Evolutionary conservation across 2,329 filamentous ascomycete genomes (phyloP).

Genomic region (Neurospora crassa): DNA sequence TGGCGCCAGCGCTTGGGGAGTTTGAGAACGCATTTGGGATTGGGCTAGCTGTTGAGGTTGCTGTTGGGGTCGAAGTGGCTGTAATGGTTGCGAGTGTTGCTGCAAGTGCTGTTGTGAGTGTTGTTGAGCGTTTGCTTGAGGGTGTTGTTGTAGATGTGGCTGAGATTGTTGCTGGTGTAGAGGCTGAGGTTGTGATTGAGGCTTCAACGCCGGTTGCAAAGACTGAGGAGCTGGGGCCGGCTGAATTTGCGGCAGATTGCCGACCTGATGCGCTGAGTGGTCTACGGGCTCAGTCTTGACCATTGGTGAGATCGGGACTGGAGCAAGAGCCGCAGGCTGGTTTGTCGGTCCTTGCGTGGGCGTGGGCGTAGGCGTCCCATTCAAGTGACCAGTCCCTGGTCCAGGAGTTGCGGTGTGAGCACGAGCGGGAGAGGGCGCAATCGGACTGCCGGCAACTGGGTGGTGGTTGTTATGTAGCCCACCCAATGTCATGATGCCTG

Average conservation of each 20-base stretch:
- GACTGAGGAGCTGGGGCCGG: slow-evolving; percentile 10
- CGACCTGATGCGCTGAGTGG: slow-evolving; percentile 8
- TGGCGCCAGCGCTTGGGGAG: neutral
- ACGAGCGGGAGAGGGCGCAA: slow-evolving; percentile 7
- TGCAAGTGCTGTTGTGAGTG: slow-evolving; percentile 1
- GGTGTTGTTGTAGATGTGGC: slow-evolving; percentile 5
- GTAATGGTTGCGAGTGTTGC: slow-evolving; percentile 1
- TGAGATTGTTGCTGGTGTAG: slow-evolving; percentile 8
- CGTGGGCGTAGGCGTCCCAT: neutral
- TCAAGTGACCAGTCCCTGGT: neutral
- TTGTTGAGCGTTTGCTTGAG: neutral
- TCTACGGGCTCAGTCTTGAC: slow-evolving; percentile 15
- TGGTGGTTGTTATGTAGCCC: slow-evolving; percentile 36
- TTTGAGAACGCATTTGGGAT: neutral
- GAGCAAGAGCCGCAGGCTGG: slow-evolving; percentile 1
- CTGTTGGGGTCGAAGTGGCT: neutral
- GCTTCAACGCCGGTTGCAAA: slow-evolving; percentile 7
- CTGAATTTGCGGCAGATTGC: slow-evolving; percentile 16
- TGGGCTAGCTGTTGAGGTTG: neutral
- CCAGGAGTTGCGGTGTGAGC: slow-evolving; percentile 7
- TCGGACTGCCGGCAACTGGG: slow-evolving; percentile 2
- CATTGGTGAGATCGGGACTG: slow-evolving; percentile 11
- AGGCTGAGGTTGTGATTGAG: slow-evolving; percentile 8
- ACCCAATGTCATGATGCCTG: slow-evolving; percentile 48
- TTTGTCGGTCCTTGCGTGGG: neutral